Base-by-base conservation (phyloP, 768 basidiomycete species). In the Chalciporus piperatus region DNA sequence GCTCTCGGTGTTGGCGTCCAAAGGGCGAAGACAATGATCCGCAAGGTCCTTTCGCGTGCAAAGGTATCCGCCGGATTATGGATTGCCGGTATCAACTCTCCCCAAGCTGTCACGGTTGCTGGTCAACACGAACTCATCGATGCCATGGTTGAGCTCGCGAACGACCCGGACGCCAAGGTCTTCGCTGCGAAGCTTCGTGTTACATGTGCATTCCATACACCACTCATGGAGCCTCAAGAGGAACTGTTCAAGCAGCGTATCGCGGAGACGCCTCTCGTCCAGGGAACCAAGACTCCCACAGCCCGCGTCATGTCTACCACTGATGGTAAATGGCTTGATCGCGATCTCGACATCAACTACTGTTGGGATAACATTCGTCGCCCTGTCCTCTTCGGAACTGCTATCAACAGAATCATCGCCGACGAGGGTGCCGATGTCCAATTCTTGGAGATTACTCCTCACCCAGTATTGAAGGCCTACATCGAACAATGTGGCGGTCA, bases 341-440 rank as follows among this genome's bases (percentile, higher is more conserved):
- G 22, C 8, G 17, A 22, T 7, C 7, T 59, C n/a, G 57, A 53
- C 59, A 27, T 59, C 20, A 27, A 63, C 49, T 71, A 71, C 35
- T 71, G 65, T 51, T 71, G 70, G 70, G 65, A 71, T 20, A 72
- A 70, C 44, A 67, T 71, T 45, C 71, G 67, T 45, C 54, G 56
- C 25, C 71, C 70, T 0, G 70, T 72, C 10, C 58, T 67, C 22
- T 71, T 71, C n/a, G 62, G 68, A 3, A 63, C 63, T 43, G 65
- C 65, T 6, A 63, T 72, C 50, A 63, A 65, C 54, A 67, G 65
- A 45, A 59, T 71, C 0, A 49, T 62, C 9, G 57, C 64, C 10
- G 66, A 70, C 17, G 59, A 69, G 47, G 62, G 66, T 17, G 52
- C 55, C 7, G 63, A 70, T 2, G 47, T 69, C 7, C 51, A 56